These are phyloP conservation scores for Scolecobasidium constrictum DNA, from an alignment of 2,329 filamentous ascomycete genomes.

Conservation along the genomic window DNA sequence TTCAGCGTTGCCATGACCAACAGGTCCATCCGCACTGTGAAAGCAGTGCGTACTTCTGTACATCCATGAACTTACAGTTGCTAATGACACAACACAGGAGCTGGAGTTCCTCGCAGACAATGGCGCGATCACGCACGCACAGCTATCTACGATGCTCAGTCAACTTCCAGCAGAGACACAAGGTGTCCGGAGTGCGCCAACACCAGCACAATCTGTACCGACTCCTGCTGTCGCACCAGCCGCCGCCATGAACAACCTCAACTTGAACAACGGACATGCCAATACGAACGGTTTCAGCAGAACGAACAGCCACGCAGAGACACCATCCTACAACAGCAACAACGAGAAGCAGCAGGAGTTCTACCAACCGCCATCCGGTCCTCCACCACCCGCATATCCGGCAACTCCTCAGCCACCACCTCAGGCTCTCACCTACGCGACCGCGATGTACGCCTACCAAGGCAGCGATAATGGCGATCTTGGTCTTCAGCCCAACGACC, in stretches of 20 bases:
- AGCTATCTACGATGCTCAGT: conserved; percentile 63
- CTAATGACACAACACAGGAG: conserved; percentile 47
- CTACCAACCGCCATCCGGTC: conserved; percentile 30
- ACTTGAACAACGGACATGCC: conserved; percentile 13
- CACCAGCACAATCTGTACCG: conserved; percentile 16
- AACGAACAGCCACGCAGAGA: neutral
- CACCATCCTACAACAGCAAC: conserved; percentile 19
- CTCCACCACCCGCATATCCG: conserved; percentile 44
- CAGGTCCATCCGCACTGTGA: conserved; percentile 77
- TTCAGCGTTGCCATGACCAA: conserved; percentile 55
- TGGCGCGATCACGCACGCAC: conserved; percentile 62
- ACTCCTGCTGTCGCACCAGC: conserved; percentile 19
- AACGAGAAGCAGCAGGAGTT: conserved; percentile 28
- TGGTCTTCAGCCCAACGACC: conserved; percentile 69
- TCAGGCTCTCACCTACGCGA: conserved; percentile 54
- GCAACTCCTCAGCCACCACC: conserved; percentile 38
- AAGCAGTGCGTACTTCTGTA: conserved; percentile 51
- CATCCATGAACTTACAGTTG: conserved; percentile 4
- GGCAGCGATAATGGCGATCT: conserved; percentile 75
- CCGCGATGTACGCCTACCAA: conserved; percentile 74
- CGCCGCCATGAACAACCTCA: conserved; percentile 22
- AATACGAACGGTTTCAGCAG: neutral
- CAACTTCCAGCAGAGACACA: conserved; percentile 63
- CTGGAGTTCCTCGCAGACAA: conserved; percentile 81
- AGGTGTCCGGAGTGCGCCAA: conserved; percentile 24